Evolutionary conservation across 164 flowering plant species (phyloP), one percentile per base, ranked within the genome.

Genomic region (Vitis vinifera): DNA sequence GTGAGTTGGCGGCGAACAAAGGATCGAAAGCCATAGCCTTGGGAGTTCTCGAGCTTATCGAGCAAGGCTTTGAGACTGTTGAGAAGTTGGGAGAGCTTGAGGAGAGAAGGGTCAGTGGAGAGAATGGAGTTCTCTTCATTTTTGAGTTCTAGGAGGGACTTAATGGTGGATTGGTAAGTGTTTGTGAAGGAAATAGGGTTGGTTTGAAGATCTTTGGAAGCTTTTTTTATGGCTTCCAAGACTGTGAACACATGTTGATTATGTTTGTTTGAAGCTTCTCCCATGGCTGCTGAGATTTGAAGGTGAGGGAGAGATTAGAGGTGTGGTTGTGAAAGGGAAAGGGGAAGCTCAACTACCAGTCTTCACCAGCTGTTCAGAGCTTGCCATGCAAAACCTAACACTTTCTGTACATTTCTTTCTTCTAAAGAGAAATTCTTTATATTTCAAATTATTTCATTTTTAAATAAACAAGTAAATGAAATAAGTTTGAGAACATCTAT

Each of bases 1-100:
- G 53, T 67, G 48, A 77, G n/a, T 10, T 65, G 69, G 59, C 78
- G 75, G 47, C 47, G 52, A 19, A 80, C 11, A 61, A 76, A 7
- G 51, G 78, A 60, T 1, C 23, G 27, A 9, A 71, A 30, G 58
- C 61, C 10, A n/a, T 68, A 71, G 10, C 55, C 73, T 50, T 68
- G 67, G 2, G 37, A 59, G 9, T 17, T 63, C 48, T 71, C 37
- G 53, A 74, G 80, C 61, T 68, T 60, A 7, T 77, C 50, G 49
- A 70, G 10, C 8, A 59, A 56, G 58, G 71, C 37, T 62, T 74
- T 71, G 53, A 77, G 78, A 61, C 55, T 58, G 63, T 3, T 6
- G 9, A 77, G 67, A 2, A 65, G 50, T 9, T 64, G 58, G 9
- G 65, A 50, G 59, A 78, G 69, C 29, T 59, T 67, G 57, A 8